Percentiles rank a stretch among this genome's conserved stretches.
Conservation (phyloP, 345 rosid species). For the Fremontodendron californicum region DNA sequence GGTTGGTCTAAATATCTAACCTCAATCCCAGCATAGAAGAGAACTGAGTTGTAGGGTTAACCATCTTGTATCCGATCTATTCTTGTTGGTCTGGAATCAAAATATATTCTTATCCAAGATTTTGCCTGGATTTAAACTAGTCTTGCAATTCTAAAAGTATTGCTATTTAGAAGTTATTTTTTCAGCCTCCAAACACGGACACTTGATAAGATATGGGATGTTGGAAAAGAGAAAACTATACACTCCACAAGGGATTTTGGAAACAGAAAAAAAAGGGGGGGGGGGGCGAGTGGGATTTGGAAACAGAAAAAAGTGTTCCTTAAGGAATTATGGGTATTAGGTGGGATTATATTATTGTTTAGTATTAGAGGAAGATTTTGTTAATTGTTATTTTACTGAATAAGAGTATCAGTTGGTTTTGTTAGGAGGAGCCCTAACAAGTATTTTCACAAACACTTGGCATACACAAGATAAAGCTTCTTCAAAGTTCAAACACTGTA, state of each 20-base stretch:
- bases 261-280: too few species aligned
- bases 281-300: too few species aligned
- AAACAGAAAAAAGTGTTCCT: too few species aligned
- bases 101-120: not conserved
- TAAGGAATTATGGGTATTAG: not conserved
- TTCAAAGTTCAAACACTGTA: not conserved
- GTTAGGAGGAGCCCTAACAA: not conserved
- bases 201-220: too few species aligned
- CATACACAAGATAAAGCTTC: not conserved
- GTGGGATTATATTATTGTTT: not conserved
- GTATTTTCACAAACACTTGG: not conserved
- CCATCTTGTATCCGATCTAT: not conserved
- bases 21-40: not conserved
- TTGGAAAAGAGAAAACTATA: too few species aligned
- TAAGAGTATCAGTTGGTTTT: too few species aligned
- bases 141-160: too few species aligned
- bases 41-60: not conserved
- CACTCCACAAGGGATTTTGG: too few species aligned
- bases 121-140: not conserved
- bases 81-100: not conserved
- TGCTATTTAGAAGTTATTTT: too few species aligned
- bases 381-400: too few species aligned
- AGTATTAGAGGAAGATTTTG: not conserved
- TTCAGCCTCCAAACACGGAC: too few species aligned
- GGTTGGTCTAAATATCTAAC: not conserved